Conservation (phyloP, 2,329 filamentous ascomycete species). For the Pestalotiopsis sp. region DNA sequence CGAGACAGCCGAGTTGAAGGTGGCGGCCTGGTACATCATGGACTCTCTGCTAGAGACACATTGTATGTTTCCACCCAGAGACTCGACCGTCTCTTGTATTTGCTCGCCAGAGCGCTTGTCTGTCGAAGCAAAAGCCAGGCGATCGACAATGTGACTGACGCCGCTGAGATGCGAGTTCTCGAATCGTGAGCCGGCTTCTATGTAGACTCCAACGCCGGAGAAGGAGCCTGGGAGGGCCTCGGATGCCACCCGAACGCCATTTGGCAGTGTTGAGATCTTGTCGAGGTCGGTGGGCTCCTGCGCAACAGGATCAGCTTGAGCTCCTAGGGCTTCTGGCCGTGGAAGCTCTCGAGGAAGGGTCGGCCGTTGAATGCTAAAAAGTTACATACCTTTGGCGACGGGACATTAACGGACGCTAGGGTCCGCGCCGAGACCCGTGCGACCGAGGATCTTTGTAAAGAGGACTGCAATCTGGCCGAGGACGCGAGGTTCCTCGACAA, state of each 20-base stretch:
- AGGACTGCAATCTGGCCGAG: constrained; percentile 2
- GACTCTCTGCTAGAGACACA: constrained; percentile 94
- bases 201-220: constrained; percentile 90
- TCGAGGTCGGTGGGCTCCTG: constrained; percentile 86
- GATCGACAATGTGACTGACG: constrained; percentile 94
- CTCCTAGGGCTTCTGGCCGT: not conserved
- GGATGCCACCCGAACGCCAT: constrained; percentile 91
- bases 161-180: constrained; percentile 84
- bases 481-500: constrained; percentile 12
- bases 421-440: constrained; percentile 7
- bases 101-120: constrained; percentile 70
- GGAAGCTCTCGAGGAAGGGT: not conserved
- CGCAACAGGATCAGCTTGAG: not conserved
- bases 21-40: constrained; percentile 98
- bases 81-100: constrained; percentile 86
- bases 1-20: constrained; percentile 90
- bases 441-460: not conserved
- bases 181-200: constrained; percentile 93
- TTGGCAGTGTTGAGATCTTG: constrained; percentile 82
- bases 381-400: constrained; percentile 11
- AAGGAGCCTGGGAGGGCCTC: constrained; percentile 94
- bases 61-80: constrained; percentile 91
- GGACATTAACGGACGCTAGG: constrained; percentile 13
- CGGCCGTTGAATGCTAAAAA: not conserved
- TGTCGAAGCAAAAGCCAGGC: constrained; percentile 92